A percentile compares a stretch with the other conserved stretches of the same genome.
These are phyloP conservation scores for Penicillium manginii DNA, from an alignment of 495 filamentous ascomycete species.

Conservation along the genomic window DNA sequence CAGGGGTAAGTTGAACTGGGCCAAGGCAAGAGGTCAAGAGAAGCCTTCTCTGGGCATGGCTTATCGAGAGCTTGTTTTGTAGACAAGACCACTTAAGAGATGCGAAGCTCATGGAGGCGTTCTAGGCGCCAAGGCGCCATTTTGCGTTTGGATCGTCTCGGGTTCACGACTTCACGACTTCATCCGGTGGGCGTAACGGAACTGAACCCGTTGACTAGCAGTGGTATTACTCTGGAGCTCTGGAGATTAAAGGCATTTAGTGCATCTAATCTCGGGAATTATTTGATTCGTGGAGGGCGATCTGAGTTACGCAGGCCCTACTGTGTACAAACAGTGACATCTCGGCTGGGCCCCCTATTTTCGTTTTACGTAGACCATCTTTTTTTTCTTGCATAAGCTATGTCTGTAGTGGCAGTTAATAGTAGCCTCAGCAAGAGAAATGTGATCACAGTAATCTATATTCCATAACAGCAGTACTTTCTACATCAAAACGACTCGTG, in stretches of 20 bases:
- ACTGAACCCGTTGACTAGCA: not conserved
- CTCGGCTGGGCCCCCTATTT: not conserved
- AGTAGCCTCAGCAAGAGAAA: not conserved
- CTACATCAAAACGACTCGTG: not conserved
- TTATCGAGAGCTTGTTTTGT: conserved; percentile 2
- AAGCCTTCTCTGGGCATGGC: conserved; percentile 3
- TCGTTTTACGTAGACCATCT: not conserved
- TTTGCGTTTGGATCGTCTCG: not conserved
- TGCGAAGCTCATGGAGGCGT: conserved; percentile 5
- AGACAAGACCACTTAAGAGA: not conserved
- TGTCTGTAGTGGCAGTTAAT: not conserved
- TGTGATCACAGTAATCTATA: not conserved
- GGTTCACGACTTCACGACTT: conserved; percentile 2
- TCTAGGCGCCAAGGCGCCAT: conserved; percentile 7
- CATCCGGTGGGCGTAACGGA: not conserved
- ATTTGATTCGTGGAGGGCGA: conserved; percentile 1
- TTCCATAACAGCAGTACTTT: not conserved
- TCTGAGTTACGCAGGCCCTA: not conserved
- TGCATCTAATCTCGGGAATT: not conserved
- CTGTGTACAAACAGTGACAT: not conserved
- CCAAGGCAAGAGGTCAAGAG: conserved; percentile 2
- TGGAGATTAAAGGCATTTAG: not conserved
- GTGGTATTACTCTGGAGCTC: not conserved
- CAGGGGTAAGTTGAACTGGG: not conserved
- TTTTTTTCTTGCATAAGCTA: not conserved